These are phyloP conservation scores for Ananas comosus DNA, from an alignment of 176 grass and related monocot genomes.

Conservation along the genomic window DNA sequence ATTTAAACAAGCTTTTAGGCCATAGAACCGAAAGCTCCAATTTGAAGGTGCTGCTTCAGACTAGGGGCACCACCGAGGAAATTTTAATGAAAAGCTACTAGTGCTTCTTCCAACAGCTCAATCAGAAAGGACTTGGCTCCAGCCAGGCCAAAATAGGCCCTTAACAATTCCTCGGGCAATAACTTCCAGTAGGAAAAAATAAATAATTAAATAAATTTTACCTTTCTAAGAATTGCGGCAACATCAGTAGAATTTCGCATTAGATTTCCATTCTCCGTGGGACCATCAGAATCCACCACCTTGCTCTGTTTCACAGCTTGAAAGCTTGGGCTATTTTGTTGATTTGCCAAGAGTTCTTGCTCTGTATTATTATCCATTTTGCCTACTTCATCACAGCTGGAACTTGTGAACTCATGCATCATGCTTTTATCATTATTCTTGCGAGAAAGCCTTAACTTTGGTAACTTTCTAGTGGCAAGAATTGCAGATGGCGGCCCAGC, in stretches of 20 bases:
- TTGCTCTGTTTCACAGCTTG: conserved; percentile 21
- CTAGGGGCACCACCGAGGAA: too few species aligned
- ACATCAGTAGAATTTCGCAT: conserved; percentile 52
- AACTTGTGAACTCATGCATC: conserved; percentile 28
- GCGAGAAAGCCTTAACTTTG: conserved; percentile 74
- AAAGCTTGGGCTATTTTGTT: conserved; percentile 23
- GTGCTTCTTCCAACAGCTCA: too few species aligned
- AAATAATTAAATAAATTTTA: conserved; percentile 9
- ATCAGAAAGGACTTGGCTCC: too few species aligned
- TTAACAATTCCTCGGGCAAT: not conserved
- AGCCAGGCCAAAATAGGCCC: too few species aligned
- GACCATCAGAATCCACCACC: conserved; percentile 32
- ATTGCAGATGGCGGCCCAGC: conserved; percentile 26
- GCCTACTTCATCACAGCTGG: conserved; percentile 36
- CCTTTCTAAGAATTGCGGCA: conserved; percentile 67
- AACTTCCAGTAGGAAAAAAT: not conserved
- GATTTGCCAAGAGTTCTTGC: conserved; percentile 29
- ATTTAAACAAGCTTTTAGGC: too few species aligned
- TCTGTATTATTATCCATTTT: conserved; percentile 39
- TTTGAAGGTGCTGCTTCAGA: too few species aligned
- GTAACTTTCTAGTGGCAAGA: conserved; percentile 34
- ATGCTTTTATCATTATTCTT: conserved; percentile 66
- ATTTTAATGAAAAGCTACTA: too few species aligned
- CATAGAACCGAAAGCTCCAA: too few species aligned
- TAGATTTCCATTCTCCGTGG: conserved; percentile 26